Percentiles rank a stretch among this genome's conserved stretches.
These are phyloP conservation scores for Lachnellula occidentalis DNA, from an alignment of 2,329 filamentous ascomycete species.

Conservation along the genomic window DNA sequence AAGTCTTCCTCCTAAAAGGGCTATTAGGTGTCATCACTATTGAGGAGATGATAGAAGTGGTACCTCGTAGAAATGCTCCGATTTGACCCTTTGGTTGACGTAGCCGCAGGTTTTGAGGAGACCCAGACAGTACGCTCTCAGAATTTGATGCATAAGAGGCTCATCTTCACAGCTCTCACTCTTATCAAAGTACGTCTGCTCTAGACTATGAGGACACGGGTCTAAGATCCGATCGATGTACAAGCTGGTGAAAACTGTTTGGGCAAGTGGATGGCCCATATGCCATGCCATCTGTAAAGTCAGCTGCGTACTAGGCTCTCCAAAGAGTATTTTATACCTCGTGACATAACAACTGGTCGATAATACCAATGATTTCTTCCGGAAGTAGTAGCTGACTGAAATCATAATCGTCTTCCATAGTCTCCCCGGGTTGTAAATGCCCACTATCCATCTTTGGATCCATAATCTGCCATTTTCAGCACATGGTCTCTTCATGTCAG, in stretches of 20 bases:
- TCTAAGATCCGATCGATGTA: conserved; percentile 82
- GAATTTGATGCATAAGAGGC: conserved; percentile 53
- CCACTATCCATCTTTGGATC: conserved; percentile 99
- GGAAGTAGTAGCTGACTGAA: conserved; percentile 62
- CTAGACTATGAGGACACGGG: conserved; percentile 57
- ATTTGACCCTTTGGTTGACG: conserved; percentile 70
- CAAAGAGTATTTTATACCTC: conserved; percentile 52
- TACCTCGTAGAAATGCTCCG: conserved; percentile 89
- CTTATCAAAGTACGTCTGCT: conserved; percentile 31
- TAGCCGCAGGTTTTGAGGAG: conserved; percentile 77
- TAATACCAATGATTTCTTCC: conserved; percentile 82
- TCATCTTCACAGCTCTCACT: conserved; percentile 27
- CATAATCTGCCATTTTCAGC: conserved; percentile 67
- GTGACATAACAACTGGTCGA: conserved; percentile 85
- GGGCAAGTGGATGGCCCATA: conserved; percentile 88
- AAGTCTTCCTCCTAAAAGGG: conserved; percentile 84
- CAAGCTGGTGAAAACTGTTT: conserved; percentile 88
- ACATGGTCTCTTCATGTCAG: not conserved
- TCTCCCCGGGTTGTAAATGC: conserved; percentile 69
- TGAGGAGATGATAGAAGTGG: conserved; percentile 19
- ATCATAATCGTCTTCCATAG: conserved; percentile 80
- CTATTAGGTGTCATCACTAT: conserved; percentile 1
- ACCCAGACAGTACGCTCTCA: conserved; percentile 81
- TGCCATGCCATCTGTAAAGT: conserved; percentile 82
- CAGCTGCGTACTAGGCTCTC: conserved; percentile 2